Percentiles rank a stretch among this genome's conserved stretches.
These are phyloP conservation scores for Ulmus americana DNA, from an alignment of 331 rosid genomes.

Conservation along the genomic window DNA sequence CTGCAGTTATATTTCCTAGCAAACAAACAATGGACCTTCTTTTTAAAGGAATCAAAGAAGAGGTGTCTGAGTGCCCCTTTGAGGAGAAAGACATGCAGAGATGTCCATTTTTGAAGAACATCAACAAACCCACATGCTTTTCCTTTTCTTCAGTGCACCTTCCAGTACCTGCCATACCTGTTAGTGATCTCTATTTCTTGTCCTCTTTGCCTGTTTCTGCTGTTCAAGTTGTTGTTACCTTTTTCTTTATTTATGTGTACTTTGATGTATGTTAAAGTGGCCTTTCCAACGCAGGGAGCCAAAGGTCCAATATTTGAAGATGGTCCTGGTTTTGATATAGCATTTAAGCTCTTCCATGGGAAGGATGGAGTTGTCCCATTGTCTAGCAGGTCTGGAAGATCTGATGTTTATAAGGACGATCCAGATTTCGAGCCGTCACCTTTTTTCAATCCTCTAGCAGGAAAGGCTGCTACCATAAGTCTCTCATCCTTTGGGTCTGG, in stretches of 20 bases:
- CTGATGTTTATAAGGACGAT: slow-evolving; percentile 19
- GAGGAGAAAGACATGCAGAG: slow-evolving; percentile 47
- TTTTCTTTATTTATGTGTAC: neutral
- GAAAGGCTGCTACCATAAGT: slow-evolving; percentile 65
- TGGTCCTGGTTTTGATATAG: slow-evolving; percentile 59
- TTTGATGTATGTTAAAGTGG: neutral
- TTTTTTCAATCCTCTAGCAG: slow-evolving; percentile 65
- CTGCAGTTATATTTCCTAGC: slow-evolving; percentile 34
- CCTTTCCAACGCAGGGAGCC: slow-evolving; percentile 34
- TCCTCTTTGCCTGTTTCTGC: neutral
- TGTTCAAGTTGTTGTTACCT: neutral
- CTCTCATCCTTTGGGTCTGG: slow-evolving; percentile 64
- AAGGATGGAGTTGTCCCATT: slow-evolving; percentile 76
- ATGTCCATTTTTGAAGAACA: slow-evolving; percentile 72
- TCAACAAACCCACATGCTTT: slow-evolving; percentile 58
- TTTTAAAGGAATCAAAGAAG: slow-evolving; percentile 42
- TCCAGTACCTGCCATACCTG: slow-evolving; percentile 48
- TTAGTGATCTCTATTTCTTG: slow-evolving; percentile 3
- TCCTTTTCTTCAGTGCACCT: slow-evolving; percentile 47
- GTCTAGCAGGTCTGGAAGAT: slow-evolving; percentile 41
- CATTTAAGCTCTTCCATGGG: slow-evolving; percentile 79
- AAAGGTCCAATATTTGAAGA: slow-evolving; percentile 85
- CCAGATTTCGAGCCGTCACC: slow-evolving; percentile 39
- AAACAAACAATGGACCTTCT: slow-evolving; percentile 48
- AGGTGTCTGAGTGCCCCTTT: slow-evolving; percentile 49